Evolutionary conservation across 805 yeast species (phyloP), one percentile per base, ranked within the genome.

Genomic region (Saccharomycopsis fodiens): DNA sequence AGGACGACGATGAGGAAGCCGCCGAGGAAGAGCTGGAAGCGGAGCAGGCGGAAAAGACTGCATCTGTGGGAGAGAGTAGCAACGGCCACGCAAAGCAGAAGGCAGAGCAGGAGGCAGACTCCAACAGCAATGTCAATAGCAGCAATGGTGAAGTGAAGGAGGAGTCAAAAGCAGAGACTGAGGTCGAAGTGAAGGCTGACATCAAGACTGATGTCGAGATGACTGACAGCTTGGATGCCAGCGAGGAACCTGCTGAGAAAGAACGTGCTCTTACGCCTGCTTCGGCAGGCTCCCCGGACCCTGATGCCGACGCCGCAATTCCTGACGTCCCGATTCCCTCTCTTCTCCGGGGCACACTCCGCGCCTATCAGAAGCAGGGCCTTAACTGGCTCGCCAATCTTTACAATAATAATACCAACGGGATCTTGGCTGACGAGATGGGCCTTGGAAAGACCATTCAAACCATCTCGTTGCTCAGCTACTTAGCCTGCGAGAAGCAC

Each of bases 351-450:
- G 99, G 97, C 22, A 76, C 78, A 0, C 67, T 93, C 43, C 78
- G 99, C 60, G 85, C 79, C 6, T 93, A 93, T 57, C 99, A 93
- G 61, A 91, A 88, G 47, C 95, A 87, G 62, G 99, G 99, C 50
- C 70, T 93, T 32, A 94, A 93, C 55, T 93, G 99, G 99, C 67
- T 93, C 41, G 97, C 96, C 1, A 87, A 96, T 39, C 67, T 93
- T 47, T 91, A 89, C 66, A 86, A 86, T 60, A 86, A 86, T 57
- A 79, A 85, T 46, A 93, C 97, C 3, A 93, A 93, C 61, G 98
- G 99, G 52, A 93, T 93, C 42, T 71, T 93, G 39, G 99, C 99
- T 1, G 99, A 93, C 63, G 99, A 93, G 61, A 93, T 93, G 99
- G 99, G 99, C 45, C 72, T 93, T 35, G 98, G 94, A 54, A 93